phyloP scores from a whole-genome alignment of 2,329 filamentous ascomycete genomes.

The Cucurbitaria berberidis region DNA sequence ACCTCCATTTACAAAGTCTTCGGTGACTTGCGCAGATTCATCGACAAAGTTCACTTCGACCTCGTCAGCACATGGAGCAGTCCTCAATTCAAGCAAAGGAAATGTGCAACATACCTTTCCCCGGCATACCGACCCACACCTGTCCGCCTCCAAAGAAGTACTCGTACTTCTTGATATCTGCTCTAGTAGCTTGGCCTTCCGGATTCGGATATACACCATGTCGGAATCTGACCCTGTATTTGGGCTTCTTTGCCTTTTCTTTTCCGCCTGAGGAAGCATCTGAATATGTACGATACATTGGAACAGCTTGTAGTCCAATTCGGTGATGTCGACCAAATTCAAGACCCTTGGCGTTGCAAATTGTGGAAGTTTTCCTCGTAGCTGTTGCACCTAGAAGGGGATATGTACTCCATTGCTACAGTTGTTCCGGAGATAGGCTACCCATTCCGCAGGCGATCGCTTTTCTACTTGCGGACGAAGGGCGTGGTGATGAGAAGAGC shows the following conservation, averaged over 20 bases:
- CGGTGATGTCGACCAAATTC: neutral
- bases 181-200: slow-evolving; percentile 21
- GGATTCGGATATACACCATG: slow-evolving; percentile 25
- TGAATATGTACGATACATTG: neutral
- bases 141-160: slow-evolving; percentile 27
- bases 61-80: neutral
- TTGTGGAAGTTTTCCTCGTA: neutral
- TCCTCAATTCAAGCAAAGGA: neutral
- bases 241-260: slow-evolving; percentile 13
- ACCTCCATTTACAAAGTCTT: slow-evolving; percentile 15
- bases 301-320: neutral
- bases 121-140: slow-evolving; percentile 20
- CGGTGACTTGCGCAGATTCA: slow-evolving; percentile 19
- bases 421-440: neutral
- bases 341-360: neutral
- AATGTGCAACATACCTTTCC: slow-evolving; percentile 15
- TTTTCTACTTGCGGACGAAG: neutral
- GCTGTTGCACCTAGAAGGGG: neutral
- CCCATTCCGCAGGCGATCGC: neutral
- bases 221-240: slow-evolving; percentile 28
- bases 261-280: neutral
- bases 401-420: neutral
- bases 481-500: slow-evolving; percentile 2
- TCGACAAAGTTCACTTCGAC: slow-evolving; percentile 25
- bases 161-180: slow-evolving; percentile 33